These are phyloP conservation scores for Aspergillus intermedius DNA, from an alignment of 2,329 filamentous ascomycete genomes.

Conservation along the genomic window DNA sequence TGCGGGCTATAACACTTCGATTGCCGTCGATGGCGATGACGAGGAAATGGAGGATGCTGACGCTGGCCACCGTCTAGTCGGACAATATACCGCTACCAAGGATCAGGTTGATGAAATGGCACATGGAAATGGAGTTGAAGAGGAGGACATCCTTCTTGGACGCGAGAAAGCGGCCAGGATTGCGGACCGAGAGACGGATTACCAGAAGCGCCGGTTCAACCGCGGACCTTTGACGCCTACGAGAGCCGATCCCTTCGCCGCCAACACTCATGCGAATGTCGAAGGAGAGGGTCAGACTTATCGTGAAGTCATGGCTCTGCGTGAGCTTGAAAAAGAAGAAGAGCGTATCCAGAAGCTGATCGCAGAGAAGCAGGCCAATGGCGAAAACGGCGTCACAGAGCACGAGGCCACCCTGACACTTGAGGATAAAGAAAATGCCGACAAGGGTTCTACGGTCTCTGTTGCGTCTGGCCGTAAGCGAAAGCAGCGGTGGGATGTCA, in stretches of 20 bases:
- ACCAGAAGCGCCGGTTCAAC: conserved; percentile 91
- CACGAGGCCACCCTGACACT: conserved; percentile 69
- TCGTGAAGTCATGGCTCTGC: conserved; percentile 80
- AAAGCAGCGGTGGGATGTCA: conserved; percentile 92
- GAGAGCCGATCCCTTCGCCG: conserved; percentile 76
- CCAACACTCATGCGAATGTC: conserved; percentile 62
- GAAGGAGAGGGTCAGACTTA: conserved; percentile 75
- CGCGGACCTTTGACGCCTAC: conserved; percentile 73
- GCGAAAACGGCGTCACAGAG: conserved; percentile 55
- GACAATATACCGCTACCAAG: conserved; percentile 90
- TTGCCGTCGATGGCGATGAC: conserved; percentile 71
- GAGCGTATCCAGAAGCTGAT: conserved; percentile 76
- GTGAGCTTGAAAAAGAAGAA: conserved; percentile 90
- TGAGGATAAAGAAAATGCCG: conserved; percentile 65
- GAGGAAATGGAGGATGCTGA: conserved; percentile 72
- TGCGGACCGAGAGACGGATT: conserved; percentile 87
- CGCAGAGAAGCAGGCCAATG: conserved; percentile 62
- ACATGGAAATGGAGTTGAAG: conserved; percentile 74
- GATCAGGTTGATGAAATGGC: conserved; percentile 94
- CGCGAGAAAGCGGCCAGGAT: conserved; percentile 88
- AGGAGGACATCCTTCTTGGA: conserved; percentile 80
- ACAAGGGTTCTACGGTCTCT: conserved; percentile 61
- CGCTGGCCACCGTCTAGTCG: conserved; percentile 71
- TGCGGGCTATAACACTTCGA: conserved; percentile 83
- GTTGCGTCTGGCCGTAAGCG: conserved; percentile 64